Percentiles rank a stretch among this genome's conserved stretches.
Conservation (phyloP, 306 rosid genomes). For the Acacia acuminata region DNA sequence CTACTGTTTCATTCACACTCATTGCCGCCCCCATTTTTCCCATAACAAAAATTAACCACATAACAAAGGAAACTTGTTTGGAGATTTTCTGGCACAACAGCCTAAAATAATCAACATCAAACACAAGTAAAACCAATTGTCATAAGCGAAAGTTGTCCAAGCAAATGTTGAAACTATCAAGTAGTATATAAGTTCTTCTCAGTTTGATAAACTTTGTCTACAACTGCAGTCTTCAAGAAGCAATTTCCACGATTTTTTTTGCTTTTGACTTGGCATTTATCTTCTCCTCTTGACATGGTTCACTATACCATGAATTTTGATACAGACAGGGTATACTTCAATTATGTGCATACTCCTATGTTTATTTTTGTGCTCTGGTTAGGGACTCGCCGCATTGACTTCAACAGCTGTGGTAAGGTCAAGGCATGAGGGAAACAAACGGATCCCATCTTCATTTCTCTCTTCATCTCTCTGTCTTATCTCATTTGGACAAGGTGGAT, state of each 20-base stretch:
- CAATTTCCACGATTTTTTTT: not conserved
- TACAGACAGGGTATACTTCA: not conserved
- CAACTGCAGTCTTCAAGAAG: not conserved
- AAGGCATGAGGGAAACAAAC: slow-evolving; percentile 52
- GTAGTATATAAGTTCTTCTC: not conserved
- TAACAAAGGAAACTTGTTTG: not conserved
- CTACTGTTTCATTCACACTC: not conserved
- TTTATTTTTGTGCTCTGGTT: not conserved
- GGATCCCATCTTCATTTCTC: slow-evolving; percentile 63
- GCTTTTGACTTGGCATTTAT: not conserved
- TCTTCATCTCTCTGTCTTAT: slow-evolving; percentile 74
- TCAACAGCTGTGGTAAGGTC: slow-evolving; percentile 66
- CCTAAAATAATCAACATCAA: not conserved
- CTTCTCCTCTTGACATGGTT: not conserved
- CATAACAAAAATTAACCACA: not conserved
- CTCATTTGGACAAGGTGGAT: slow-evolving; percentile 90
- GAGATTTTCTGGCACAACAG: not conserved
- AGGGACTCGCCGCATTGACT: slow-evolving; percentile 92
- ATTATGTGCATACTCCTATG: not conserved
- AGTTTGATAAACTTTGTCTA: not conserved
- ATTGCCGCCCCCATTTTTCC: not conserved
- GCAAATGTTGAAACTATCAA: not conserved
- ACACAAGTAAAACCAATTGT: not conserved
- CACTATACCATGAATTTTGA: not conserved
- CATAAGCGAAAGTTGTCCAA: not conserved